Evolutionary conservation across 148 eudicot genomes (phyloP), one percentile per base, ranked within the genome.

Genomic region (Bassia scoparia): DNA sequence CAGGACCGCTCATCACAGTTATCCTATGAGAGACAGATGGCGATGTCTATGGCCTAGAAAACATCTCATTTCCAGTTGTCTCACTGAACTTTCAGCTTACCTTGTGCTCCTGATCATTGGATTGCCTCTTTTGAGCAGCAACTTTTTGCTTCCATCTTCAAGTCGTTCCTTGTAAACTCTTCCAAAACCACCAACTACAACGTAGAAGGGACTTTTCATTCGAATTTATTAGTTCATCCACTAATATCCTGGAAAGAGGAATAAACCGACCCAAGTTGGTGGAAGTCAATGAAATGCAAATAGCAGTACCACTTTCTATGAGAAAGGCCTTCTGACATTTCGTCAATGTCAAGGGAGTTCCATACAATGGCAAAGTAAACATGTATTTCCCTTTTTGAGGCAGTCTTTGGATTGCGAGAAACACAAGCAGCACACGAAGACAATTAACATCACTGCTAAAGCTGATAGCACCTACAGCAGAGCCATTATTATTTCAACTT

Each of bases 71-170:
- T 79, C 92, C 99, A 2, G 97, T 96, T 64, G n/a, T n/a, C n/a
- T n/a, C n/a, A n/a, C 92, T 75, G 59, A 96, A 96, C n/a, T n/a
- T 72, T 96, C 97, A 29, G 97, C 92, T 27, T 77, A 63, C 99
- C 99, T 84, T 96, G 99, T 68, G n/a, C n/a, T n/a, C 92, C 99
- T 33, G 99, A 96, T 77, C 97, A n/a, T 79, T 14, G 96, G 92
- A 61, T 96, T 96, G 37, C 99, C 99, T 79, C 99, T 85, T 75
- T 96, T 96, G 61, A 96, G n/a, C 97, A 31, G 99, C 99, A 14
- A 96, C 87, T 70, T 82, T 75, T 33, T 82, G n/a, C n/a, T 89
- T 54, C 89, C 97, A 70, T 90, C 97, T 76, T 96, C 99, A 41
- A 96, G 75, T 6, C 97, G 92, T 64, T 94, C 97, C 68, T 87